These are phyloP conservation scores for Lepiota brunneoincarnata DNA, from an alignment of 768 basidiomycete genomes.

Conservation along the genomic window DNA sequence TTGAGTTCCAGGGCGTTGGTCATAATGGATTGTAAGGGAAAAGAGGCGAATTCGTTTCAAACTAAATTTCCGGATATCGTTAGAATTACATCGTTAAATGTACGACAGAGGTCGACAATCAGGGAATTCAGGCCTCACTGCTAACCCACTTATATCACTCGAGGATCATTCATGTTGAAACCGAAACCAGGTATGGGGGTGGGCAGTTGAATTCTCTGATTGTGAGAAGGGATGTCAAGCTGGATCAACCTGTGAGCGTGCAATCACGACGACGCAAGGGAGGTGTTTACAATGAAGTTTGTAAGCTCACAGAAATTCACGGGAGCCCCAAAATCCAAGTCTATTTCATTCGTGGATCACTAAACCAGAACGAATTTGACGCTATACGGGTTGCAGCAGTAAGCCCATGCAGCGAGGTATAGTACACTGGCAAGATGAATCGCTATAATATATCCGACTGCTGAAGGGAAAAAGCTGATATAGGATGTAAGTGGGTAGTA, in stretches of 20 bases:
- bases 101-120: neutral
- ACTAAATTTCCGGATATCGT: neutral
- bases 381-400: neutral
- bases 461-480: neutral
- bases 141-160: neutral
- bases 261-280: neutral
- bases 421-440: neutral
- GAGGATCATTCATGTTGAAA: neutral
- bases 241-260: neutral
- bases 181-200: neutral
- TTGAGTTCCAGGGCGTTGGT: neutral
- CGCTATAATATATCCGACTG: constrained; percentile 1
- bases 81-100: neutral
- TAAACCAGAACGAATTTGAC: neutral
- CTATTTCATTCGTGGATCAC: neutral
- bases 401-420: neutral
- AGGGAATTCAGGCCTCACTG: neutral
- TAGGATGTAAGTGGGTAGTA: neutral
- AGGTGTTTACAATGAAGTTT: neutral
- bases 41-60: neutral
- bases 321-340: constrained; percentile 1
- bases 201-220: neutral
- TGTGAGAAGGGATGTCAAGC: neutral
- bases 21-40: neutral
- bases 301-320: neutral